Evolutionary conservation across 2,329 filamentous ascomycete species (phyloP).

Genomic region (Botrytis fragariae): DNA sequence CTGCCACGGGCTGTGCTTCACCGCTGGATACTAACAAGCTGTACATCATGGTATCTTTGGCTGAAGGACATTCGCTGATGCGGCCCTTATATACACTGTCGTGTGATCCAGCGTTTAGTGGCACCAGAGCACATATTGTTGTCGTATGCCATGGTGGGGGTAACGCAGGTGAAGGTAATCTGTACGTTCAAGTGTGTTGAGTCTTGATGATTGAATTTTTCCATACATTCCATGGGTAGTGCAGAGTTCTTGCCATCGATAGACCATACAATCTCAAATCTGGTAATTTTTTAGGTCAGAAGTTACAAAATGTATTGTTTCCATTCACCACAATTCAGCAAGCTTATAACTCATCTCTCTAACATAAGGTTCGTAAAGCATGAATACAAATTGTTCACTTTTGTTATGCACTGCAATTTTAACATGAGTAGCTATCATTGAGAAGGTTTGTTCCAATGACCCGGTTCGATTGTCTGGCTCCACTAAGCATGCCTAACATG

Average conservation of each 20-base stretch:
- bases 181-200: background rate
- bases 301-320: background rate
- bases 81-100: background rate
- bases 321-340: background rate
- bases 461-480: background rate
- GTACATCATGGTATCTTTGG: background rate
- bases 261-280: background rate
- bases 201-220: background rate
- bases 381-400: background rate
- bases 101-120: background rate
- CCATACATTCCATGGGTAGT: background rate
- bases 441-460: slow-evolving; percentile 9
- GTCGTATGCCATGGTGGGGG: background rate
- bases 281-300: background rate
- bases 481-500: background rate
- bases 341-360: background rate
- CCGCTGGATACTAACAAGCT: background rate
- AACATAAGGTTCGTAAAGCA: background rate
- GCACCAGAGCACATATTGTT: background rate
- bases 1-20: background rate
- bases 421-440: background rate
- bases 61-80: background rate
- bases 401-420: background rate
- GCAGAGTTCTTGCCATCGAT: background rate
- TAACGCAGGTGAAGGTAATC: background rate